phyloP scores from a whole-genome alignment of 2,329 filamentous ascomycete species.

The Phialemoniopsis sp. region DNA sequence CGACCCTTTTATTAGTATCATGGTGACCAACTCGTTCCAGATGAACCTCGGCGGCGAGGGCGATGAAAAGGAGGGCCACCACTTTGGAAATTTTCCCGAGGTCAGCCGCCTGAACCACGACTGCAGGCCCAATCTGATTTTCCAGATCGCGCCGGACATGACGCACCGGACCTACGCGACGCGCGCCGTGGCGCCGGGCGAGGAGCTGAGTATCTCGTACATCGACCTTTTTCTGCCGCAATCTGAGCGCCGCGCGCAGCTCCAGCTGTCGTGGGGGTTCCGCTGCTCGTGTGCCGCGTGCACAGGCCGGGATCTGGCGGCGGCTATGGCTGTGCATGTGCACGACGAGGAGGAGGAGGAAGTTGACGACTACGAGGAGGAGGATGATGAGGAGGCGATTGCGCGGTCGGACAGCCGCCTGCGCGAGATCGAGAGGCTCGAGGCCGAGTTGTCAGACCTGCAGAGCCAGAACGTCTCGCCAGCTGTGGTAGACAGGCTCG shows the following conservation, averaged over 20 bases:
- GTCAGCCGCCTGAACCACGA: constrained; percentile 31
- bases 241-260: constrained; percentile 20
- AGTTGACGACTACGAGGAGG: no score
- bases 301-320: background rate
- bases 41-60: constrained; percentile 20
- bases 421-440: constrained; percentile 18
- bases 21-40: constrained; percentile 16
- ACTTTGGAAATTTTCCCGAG: constrained; percentile 27
- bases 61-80: constrained; percentile 21
- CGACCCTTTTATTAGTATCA: constrained; percentile 11
- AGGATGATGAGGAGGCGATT: constrained; percentile 1
- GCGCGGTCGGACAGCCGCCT: constrained; percentile 25
- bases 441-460: constrained; percentile 16
- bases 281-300: constrained; percentile 28
- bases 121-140: constrained; percentile 31
- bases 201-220: constrained; percentile 32
- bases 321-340: no score
- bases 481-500: constrained; percentile 20
- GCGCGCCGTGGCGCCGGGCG: constrained; percentile 26
- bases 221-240: constrained; percentile 20
- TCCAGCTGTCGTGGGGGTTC: constrained; percentile 27
- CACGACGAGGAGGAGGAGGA: no score
- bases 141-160: constrained; percentile 30
- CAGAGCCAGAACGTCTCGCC: constrained; percentile 13
- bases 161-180: constrained; percentile 26